Conservation (phyloP, 208 protist genomes). For the Crithidia brevicula region DNA sequence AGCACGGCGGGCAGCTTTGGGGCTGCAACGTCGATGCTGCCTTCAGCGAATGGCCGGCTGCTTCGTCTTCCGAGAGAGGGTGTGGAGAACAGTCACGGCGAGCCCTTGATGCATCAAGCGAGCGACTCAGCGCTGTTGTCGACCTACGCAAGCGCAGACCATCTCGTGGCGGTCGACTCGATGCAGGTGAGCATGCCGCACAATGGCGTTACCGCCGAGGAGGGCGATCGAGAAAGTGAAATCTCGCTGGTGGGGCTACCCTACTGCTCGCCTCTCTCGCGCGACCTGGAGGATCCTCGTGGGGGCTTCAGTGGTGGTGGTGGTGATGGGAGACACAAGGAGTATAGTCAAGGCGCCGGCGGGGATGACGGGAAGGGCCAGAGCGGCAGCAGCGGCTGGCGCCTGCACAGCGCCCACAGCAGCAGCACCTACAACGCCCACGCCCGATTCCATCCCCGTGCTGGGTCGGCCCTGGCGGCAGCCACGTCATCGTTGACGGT, state of each 20-base stretch:
- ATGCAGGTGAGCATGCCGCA: neutral
- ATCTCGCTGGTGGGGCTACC: neutral
- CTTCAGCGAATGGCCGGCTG: neutral
- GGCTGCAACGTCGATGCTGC: neutral
- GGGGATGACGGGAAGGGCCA: neutral
- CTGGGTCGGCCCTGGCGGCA: neutral
- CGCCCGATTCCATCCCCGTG: no score
- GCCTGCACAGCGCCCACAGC: no score
- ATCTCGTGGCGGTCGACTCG: neutral
- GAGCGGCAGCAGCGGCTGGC: constrained; percentile 5
- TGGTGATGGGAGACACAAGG: neutral
- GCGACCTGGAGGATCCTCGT: neutral
- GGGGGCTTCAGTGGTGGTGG: neutral
- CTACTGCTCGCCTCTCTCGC: neutral
- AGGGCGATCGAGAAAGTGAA: neutral
- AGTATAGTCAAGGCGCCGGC: neutral
- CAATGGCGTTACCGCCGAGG: neutral
- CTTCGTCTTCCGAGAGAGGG: neutral
- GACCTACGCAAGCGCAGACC: neutral
- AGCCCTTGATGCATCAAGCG: neutral
- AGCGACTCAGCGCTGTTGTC: constrained; percentile 10
- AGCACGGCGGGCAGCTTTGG: neutral
- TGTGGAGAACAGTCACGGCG: neutral
- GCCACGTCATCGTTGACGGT: neutral
- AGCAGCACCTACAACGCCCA: no score